Percentiles rank a stretch among this genome's conserved stretches.
phyloP scores from a whole-genome alignment of 768 basidiomycete genomes.

The Amanita rimosa region DNA sequence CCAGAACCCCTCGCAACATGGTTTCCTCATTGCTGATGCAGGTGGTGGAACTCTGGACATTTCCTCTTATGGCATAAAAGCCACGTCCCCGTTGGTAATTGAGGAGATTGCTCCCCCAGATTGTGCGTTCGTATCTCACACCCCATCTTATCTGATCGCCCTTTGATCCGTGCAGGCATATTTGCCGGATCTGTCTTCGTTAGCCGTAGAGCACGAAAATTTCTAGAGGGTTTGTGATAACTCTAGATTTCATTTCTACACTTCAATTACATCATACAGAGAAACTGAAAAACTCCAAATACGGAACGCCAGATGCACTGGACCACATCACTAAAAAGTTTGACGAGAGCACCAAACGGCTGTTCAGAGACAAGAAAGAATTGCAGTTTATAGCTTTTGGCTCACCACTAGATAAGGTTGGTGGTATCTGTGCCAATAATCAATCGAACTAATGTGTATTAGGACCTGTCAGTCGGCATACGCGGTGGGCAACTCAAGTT shows the following conservation, averaged over 20 bases:
- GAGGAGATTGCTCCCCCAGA: constrained; percentile 80
- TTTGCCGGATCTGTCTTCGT: constrained; percentile 82
- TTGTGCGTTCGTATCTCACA: constrained; percentile 30
- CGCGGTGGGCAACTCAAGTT: constrained; percentile 62
- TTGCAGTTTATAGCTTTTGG: constrained; percentile 68
- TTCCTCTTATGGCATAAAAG: constrained; percentile 68
- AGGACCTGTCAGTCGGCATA: constrained; percentile 56
- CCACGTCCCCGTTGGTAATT: constrained; percentile 58
- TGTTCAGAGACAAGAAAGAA: constrained; percentile 61
- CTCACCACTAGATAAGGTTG: constrained; percentile 58
- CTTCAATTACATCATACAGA: constrained; percentile 25
- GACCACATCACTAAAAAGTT: constrained; percentile 76
- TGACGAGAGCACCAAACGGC: constrained; percentile 73
- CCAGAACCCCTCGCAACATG: constrained; percentile 63
- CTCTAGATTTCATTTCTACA: background rate
- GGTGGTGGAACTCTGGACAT: constrained; percentile 78
- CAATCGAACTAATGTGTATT: background rate
- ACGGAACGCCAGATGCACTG: constrained; percentile 57
- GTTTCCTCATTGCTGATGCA: constrained; percentile 72
- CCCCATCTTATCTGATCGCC: background rate
- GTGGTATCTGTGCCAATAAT: background rate
- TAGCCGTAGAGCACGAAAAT: constrained; percentile 60
- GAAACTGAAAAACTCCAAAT: constrained; percentile 64
- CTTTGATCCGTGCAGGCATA: constrained; percentile 34
- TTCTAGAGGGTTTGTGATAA: constrained; percentile 45